Conservation (phyloP, 192 early-diverging fungal genomes). For the Umbelopsis vinacea region DNA sequence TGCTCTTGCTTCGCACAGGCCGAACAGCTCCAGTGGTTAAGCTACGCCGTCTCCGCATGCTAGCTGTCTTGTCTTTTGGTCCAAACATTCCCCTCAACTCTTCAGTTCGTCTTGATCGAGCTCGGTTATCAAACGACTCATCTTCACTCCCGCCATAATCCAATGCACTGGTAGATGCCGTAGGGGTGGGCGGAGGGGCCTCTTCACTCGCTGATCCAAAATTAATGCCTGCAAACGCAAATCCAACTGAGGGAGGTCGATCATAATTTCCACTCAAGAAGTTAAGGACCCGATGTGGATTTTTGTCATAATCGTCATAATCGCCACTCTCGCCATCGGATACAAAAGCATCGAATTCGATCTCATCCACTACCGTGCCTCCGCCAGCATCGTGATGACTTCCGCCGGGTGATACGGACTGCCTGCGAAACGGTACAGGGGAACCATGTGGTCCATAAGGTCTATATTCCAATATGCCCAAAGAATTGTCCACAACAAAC, state of each 20-base stretch:
- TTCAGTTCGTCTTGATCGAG: constrained; percentile 47
- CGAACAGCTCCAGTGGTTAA: constrained; percentile 43
- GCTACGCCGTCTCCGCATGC: constrained; percentile 48
- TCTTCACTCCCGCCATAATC: constrained; percentile 46
- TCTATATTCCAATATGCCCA: constrained; percentile 1
- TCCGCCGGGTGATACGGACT: background rate
- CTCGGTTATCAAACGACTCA: constrained; percentile 42
- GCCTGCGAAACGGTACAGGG: constrained; percentile 1
- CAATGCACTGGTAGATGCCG: constrained; percentile 2
- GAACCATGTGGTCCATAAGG: background rate
- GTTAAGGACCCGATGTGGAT: constrained; percentile 26
- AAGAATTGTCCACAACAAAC: background rate
- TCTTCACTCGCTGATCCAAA: constrained; percentile 17
- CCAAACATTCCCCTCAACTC: constrained; percentile 57
- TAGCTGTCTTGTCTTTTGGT: constrained; percentile 46
- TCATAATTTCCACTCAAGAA: constrained; percentile 25
- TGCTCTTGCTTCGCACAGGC: constrained; percentile 36
- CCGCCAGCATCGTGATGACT: constrained; percentile 32
- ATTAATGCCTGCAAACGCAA: constrained; percentile 5
- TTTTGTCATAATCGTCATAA: constrained; percentile 47
- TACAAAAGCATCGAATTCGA: constrained; percentile 25
- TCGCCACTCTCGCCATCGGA: constrained; percentile 64
- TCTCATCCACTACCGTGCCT: constrained; percentile 36
- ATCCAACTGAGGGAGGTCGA: constrained; percentile 22
- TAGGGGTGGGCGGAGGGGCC: constrained; percentile 10